Conservation (phyloP, 2,329 filamentous ascomycete genomes). For the Lachnellula arida region DNA sequence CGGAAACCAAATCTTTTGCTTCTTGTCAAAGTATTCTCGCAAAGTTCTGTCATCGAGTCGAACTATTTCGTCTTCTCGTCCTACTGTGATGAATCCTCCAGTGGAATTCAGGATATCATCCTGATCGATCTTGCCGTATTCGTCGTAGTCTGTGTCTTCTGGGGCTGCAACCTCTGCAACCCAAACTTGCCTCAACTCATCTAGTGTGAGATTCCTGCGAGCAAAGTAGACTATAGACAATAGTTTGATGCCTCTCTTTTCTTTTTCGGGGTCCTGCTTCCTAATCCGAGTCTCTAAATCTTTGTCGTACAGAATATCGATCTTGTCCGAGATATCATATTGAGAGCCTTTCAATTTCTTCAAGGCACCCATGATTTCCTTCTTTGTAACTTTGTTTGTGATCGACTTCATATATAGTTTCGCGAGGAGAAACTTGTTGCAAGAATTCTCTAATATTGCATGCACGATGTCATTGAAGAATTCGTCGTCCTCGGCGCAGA, state of each 20-base stretch:
- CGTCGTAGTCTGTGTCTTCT: constrained; percentile 5
- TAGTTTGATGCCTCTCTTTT: constrained; percentile 28
- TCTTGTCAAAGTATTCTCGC: constrained; percentile 13
- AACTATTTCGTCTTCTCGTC: constrained; percentile 5
- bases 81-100: constrained; percentile 14
- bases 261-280: constrained; percentile 31
- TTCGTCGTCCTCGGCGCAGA: constrained; percentile 3
- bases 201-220: constrained; percentile 22
- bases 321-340: constrained; percentile 21
- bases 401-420: constrained; percentile 13
- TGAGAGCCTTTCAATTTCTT: constrained; percentile 1
- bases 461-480: constrained; percentile 5
- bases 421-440: constrained; percentile 13
- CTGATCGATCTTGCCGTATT: constrained; percentile 9
- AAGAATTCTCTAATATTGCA: constrained; percentile 7
- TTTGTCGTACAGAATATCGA: constrained; percentile 37
- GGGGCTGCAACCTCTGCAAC: constrained; percentile 22
- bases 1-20: constrained; percentile 8
- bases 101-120: constrained; percentile 17
- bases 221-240: constrained; percentile 32
- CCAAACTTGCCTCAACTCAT: constrained; percentile 33
- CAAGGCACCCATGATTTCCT: constrained; percentile 8
- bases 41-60: constrained; percentile 13
- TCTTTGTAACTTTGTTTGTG: constrained; percentile 1
- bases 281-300: constrained; percentile 39